Base-by-base conservation (phyloP, 1,139 yeast species). In the Hansenula sp. region DNA sequence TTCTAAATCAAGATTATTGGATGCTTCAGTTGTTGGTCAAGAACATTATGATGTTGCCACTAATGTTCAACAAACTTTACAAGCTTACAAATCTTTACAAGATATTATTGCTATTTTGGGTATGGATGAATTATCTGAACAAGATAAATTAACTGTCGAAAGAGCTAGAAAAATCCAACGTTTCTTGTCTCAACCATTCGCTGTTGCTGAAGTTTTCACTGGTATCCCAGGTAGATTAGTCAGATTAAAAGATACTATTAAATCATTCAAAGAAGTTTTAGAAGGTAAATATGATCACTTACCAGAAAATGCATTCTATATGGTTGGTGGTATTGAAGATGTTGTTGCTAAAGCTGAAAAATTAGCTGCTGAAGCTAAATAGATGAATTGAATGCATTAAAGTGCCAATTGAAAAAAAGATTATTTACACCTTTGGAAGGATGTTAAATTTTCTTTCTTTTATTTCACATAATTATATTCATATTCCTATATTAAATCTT, bases 151-250 rank as follows among this genome's bases (percentile, higher is more conserved):
- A 69, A 92, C 97, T 56, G 98, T 92, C 73, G 98, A 92, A 81
- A 92, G 98, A 82, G 98, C 98, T 61, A 90, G 98, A 82, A 92
- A 92, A 86, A 88, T 92, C 65, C 97, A 92, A 79, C 88, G 97
- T 80, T 92, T 92, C 95, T 82, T 92, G 72, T 92, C 98, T 64
- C 98, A 92, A 79, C 98, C 98, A 62, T 92, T 92, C 75, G 94
- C 97, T 51, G 98, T 92, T 61, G 98, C 98, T 61, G 96, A 92
- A 77, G 97, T 92, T 66, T 92, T 92, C 90, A 92, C 98, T 64
- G 98, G 98, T 87, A 89, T 92, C 64, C 82, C 88, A 74, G 98
- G 98, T 77, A 87, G 85, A 73, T 84, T 92, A 69, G 98, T 92
- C 55, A 82, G 96, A 76, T 81, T 92, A 71, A 84, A 86, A 78